These are phyloP conservation scores for Plasmodium malariae DNA, from an alignment of 169 alveolate genomes.

Conservation along the genomic window DNA sequence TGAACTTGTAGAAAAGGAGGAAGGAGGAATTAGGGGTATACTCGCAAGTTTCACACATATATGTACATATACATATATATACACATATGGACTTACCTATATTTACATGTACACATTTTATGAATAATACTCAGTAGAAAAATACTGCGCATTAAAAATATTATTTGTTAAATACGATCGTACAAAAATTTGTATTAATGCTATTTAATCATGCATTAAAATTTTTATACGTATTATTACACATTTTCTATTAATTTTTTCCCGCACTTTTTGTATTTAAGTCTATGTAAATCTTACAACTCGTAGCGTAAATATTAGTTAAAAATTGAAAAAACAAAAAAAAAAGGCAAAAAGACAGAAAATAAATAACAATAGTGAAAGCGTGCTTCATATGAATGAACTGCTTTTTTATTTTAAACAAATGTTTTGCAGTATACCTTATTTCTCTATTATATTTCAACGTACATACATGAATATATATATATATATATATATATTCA, in stretches of 20 bases:
- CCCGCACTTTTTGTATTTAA: too few relatives aligned
- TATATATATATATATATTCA: background rate
- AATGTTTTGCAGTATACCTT: background rate
- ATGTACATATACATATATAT: background rate
- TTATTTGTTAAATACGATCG: too few relatives aligned
- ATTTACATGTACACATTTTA: background rate
- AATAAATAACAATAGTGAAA: too few relatives aligned
- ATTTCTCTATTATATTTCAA: constrained; percentile 5
- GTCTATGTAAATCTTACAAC: too few relatives aligned
- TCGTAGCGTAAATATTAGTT: constrained; percentile 24
- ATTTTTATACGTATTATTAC: too few relatives aligned
- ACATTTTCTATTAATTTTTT: too few relatives aligned
- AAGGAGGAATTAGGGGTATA: background rate
- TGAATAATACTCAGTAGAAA: too few relatives aligned
- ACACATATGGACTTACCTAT: background rate
- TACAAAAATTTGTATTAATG: too few relatives aligned
- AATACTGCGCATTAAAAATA: too few relatives aligned
- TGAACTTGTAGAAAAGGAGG: background rate
- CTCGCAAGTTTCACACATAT: background rate
- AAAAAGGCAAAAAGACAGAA: background rate
- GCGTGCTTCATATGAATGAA: constrained; percentile 55
- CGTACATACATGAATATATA: background rate
- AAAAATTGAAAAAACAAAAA: background rate
- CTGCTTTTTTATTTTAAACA: constrained; percentile 11
- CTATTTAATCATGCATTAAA: too few relatives aligned